A percentile compares a stretch with the other conserved stretches of the same genome.
Conservation (phyloP, 2,329 filamentous ascomycete genomes). For the Myriosclerotinia scirpicola region DNA sequence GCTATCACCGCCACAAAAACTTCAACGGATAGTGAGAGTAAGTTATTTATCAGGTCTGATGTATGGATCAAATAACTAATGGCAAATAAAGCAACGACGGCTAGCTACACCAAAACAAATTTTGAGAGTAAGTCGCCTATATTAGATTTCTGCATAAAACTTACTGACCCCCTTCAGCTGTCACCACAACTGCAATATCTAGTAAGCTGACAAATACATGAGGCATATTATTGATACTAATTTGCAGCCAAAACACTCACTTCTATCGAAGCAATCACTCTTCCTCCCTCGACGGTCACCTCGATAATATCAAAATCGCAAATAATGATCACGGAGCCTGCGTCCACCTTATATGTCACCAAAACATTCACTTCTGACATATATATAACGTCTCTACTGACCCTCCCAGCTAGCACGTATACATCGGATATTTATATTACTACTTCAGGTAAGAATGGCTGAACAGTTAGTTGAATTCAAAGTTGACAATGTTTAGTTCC, state of each 20-base stretch:
- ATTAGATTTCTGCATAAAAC: neutral
- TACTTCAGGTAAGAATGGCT: neutral
- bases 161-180: neutral
- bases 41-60: neutral
- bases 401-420: slow-evolving; percentile 6
- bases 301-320: neutral
- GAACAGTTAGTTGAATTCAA: too few relatives aligned
- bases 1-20: slow-evolving; percentile 5
- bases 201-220: neutral
- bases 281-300: neutral
- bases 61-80: neutral
- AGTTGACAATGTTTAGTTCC: neutral
- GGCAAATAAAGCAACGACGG: neutral
- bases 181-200: neutral
- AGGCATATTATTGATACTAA: neutral
- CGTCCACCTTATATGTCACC: slow-evolving; percentile 7
- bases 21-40: slow-evolving; percentile 17
- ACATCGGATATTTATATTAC: neutral
- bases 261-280: neutral
- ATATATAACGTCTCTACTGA: neutral
- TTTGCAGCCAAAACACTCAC: neutral
- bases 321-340: slow-evolving; percentile 2
- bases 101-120: neutral
- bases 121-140: neutral
- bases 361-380: slow-evolving; percentile 16